phyloP scores from a whole-genome alignment of 1,284 basidiomycete species.

The Pseudomicrostroma phylloplanum region DNA sequence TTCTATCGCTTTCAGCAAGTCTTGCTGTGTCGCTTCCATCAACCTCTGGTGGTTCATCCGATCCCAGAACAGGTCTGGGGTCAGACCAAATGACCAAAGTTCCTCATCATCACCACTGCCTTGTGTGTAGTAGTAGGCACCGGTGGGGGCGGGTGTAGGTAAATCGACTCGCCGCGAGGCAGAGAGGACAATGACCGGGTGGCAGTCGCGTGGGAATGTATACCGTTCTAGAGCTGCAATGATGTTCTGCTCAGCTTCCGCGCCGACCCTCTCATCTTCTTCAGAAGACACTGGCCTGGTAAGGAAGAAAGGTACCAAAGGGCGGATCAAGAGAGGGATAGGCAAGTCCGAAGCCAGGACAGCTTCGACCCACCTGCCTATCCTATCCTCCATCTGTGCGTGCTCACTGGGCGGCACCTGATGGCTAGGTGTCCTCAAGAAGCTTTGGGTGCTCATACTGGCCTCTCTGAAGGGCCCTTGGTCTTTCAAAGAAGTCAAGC shows the following conservation, averaged over 20 bases:
- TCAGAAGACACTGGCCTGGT: slow-evolving; percentile 4
- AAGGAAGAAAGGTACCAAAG: slow-evolving; percentile 65
- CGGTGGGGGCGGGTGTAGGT: not conserved
- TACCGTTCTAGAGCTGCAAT: not conserved
- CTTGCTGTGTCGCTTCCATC: not conserved
- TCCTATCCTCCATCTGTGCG: slow-evolving; percentile 61
- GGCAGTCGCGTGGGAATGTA: not conserved
- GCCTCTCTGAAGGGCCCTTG: no score
- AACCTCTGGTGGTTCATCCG: not conserved
- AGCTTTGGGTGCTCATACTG: no score
- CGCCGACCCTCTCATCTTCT: no score
- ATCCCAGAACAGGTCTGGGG: slow-evolving; percentile 67
- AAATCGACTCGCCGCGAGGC: slow-evolving; percentile 7
- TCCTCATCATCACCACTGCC: slow-evolving; percentile 86
- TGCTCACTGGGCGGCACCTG: slow-evolving; percentile 58
- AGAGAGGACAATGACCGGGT: slow-evolving; percentile 5
- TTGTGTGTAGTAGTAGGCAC: slow-evolving; percentile 67
- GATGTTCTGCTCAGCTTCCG: not conserved
- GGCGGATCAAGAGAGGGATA: slow-evolving; percentile 53
- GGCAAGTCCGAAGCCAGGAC: slow-evolving; percentile 56
- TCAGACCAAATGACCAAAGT: slow-evolving; percentile 72
- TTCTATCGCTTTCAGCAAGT: not conserved
- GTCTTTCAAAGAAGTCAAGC: no score
- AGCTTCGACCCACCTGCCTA: slow-evolving; percentile 64
- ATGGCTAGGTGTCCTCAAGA: not conserved